phyloP scores from a whole-genome alignment of 441 rosid species.

The Populus hybrid region DNA sequence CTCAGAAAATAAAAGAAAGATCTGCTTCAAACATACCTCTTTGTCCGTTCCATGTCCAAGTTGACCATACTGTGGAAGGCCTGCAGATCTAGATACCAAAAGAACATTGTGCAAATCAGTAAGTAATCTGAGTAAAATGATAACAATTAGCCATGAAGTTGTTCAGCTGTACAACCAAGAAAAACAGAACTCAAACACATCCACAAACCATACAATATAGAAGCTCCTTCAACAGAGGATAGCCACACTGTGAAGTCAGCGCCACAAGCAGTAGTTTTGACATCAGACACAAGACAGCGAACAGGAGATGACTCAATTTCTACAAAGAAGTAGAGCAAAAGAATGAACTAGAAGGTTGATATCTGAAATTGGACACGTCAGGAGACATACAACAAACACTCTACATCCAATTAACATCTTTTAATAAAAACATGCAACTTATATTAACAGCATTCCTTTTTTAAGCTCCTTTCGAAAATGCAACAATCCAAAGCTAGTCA shows the following conservation, averaged over 20 bases:
- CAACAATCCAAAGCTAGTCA: not conserved
- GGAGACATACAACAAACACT: not conserved
- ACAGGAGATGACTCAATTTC: constrained; percentile 77
- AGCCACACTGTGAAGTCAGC: constrained; percentile 95
- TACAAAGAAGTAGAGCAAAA: constrained; percentile 28
- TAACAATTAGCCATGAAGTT: constrained; percentile 1
- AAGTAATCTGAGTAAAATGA: constrained; percentile 5
- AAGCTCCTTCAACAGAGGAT: constrained; percentile 82
- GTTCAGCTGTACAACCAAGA: constrained; percentile 8
- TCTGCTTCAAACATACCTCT: constrained; percentile 13
- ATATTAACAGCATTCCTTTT: not conserved
- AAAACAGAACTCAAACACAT: constrained; percentile 24
- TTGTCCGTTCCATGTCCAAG: constrained; percentile 32
- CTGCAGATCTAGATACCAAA: constrained; percentile 73
- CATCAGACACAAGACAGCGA: constrained; percentile 71
- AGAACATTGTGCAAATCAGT: constrained; percentile 27
- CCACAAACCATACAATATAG: constrained; percentile 83
- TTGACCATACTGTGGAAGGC: constrained; percentile 31
- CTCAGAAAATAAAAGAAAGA: not conserved
- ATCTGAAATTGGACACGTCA: not conserved
- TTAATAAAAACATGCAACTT: not conserved
- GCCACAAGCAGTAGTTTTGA: constrained; percentile 76
- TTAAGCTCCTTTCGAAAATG: not conserved
- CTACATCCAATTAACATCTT: not conserved
- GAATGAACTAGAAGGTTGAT: constrained; percentile 9